phyloP scores from a whole-genome alignment of 2,329 filamentous ascomycete genomes.

The Diaporthe ilicicola region DNA sequence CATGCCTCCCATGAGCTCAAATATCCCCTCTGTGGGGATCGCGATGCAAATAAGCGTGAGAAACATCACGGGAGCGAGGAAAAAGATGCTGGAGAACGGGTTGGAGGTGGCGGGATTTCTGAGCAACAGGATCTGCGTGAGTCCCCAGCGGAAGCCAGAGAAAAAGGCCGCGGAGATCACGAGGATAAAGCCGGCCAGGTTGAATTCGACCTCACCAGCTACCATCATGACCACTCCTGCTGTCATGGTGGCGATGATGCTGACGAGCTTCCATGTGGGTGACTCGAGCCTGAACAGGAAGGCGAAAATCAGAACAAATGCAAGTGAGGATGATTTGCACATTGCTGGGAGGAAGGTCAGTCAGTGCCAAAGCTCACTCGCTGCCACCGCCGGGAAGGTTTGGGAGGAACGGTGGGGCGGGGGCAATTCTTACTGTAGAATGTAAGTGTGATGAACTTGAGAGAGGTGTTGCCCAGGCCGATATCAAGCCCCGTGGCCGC shows the following conservation, averaged over 20 bases:
- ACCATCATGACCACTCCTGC: slow-evolving; percentile 97
- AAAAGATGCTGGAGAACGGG: slow-evolving; percentile 96
- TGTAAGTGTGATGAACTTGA: slow-evolving; percentile 95
- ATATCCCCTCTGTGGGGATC: slow-evolving; percentile 83
- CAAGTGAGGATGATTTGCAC: slow-evolving; percentile 97
- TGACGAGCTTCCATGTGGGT: slow-evolving; percentile 84
- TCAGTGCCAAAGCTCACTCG: neutral
- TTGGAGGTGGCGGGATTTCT: slow-evolving; percentile 95
- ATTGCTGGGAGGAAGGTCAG: slow-evolving; percentile 67
- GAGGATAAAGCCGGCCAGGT: slow-evolving; percentile 84
- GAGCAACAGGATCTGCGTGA: slow-evolving; percentile 96
- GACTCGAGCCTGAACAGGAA: slow-evolving; percentile 92
- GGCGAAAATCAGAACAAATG: slow-evolving; percentile 94
- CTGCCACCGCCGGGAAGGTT: slow-evolving; percentile 22
- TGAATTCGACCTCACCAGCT: slow-evolving; percentile 90
- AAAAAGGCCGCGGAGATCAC: slow-evolving; percentile 95
- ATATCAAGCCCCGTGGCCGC: slow-evolving; percentile 94
- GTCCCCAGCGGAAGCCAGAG: slow-evolving; percentile 95
- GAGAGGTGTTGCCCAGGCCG: slow-evolving; percentile 91
- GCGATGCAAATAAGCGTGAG: slow-evolving; percentile 80
- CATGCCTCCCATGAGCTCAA: slow-evolving; percentile 72
- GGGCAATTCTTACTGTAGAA: slow-evolving; percentile 77
- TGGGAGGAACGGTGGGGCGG: neutral
- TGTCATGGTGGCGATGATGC: slow-evolving; percentile 92
- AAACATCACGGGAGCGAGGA: slow-evolving; percentile 98